Base-by-base conservation (phyloP, 208 protist genomes). In the Leishmania gerbilli region DNA sequence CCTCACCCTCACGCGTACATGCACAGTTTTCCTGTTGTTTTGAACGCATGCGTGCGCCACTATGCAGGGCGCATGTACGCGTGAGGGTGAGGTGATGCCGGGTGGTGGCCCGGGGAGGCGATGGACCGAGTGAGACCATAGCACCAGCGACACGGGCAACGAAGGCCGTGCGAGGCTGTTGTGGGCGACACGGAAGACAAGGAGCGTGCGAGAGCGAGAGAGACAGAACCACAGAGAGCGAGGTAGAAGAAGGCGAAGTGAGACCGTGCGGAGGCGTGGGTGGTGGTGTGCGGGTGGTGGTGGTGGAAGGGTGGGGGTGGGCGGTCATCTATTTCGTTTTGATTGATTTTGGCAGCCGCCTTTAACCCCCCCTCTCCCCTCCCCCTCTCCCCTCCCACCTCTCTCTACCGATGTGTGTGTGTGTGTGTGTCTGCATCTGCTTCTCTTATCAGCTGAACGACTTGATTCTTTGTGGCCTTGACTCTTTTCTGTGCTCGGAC, bases 401-500 rank as follows among this genome's bases (percentile, higher is more conserved):
- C 40, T 49, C 13, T 27, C 34, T 71, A 47, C 27, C 67, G 67
- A 47, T 75, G n/a, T 74, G 47, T 75, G 71, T 60, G 71, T 45
- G 49, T 68, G 42, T 68, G 37, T 1, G 42, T 78, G 24, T 65
- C 0, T 68, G 45, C 49, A 49, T 31, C 21, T 78, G 42, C 8
- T 2, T 40, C 40, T 27, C 15, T 53, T 11, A 76, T 76, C 71
- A 76, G 71, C 71, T 76, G 71, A 76, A 55, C 49, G 51, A 76
- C 37, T 56, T 53, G 1, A 11, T 21, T 60, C 8, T 56, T 56
- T 51, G 11, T 62, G 3, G 2, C 17, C 17, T 37, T 45, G 17
- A 0, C 31, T 47, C 5, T 42, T 45, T 71, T 58, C 27, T 58
- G 3, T 75, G 8, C 49, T n/a, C 40, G 56, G 13, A 58, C 49